Evolutionary conservation across 345 rosid genomes (phyloP).

Genomic region (Rhodamnia argentea): DNA sequence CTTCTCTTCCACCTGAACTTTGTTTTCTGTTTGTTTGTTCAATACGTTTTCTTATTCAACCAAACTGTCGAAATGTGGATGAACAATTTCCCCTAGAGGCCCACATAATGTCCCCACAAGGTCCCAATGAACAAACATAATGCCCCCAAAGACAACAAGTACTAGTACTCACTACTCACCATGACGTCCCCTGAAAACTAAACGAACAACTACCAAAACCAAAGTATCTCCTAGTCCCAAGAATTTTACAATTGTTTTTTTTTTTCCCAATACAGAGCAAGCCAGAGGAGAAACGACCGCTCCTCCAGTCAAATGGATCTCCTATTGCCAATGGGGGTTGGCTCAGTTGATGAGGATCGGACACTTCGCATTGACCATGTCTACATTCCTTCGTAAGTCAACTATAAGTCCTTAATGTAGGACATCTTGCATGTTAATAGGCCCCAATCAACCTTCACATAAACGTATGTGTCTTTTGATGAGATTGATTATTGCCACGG

Average conservation of each 20-base stretch:
- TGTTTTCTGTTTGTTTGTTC: background rate
- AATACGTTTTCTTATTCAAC: background rate
- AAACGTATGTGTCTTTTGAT: background rate
- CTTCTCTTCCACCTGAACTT: background rate
- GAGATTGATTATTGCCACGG: background rate
- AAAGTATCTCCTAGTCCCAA: background rate
- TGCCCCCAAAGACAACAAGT: too few species aligned
- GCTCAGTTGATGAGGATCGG: background rate
- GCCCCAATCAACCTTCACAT: background rate
- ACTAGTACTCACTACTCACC: background rate
- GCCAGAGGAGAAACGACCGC: too few species aligned
- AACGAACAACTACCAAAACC: background rate
- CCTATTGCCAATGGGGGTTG: background rate
- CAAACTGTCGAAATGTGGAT: background rate
- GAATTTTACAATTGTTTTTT: background rate
- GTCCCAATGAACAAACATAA: background rate
- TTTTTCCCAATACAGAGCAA: rapidly evolving
- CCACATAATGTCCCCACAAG: background rate
- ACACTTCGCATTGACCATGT: background rate
- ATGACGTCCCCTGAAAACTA: background rate
- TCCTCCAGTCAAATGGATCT: background rate
- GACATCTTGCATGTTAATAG: background rate
- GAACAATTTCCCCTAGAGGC: background rate
- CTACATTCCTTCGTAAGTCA: background rate
- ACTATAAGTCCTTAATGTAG: too few species aligned